Base-by-base conservation (phyloP, 192 early-diverging fungal species). In the Coemansia sp. region DNA sequence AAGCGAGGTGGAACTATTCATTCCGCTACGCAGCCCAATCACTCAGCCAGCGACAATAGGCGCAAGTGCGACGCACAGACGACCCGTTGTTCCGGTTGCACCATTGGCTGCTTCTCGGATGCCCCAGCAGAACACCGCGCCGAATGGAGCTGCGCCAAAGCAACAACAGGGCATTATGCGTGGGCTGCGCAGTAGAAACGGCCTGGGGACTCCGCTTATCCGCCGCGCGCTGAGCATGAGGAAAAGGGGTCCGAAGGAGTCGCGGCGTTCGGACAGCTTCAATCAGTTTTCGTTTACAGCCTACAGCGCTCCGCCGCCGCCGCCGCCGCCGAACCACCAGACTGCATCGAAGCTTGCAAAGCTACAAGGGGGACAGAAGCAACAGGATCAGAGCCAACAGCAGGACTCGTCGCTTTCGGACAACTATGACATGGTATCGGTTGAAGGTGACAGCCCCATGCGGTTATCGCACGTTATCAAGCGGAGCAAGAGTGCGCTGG, bases 161-260 rank as follows among this genome's bases (percentile, higher is more conserved):
- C 35, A 44, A 38, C 39, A 64, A 53, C 62, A 59, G 35, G 56
- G 53, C 26, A 61, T 43, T 16, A 35, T 74, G 56, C 55, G 53
- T n/a, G 72, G 72, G 16, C 58, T 74, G 49, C 67, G 77, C 1
- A 66, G 56, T 62, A 71, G 69, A 46, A 61, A 67, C 48, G 65
- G 44, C 24, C 33, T 66, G 39, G 78, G 68, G 36, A 80, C 65
- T 21, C 78, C 73, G 41, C 64, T 75, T 55, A 81, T 75, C 33
- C 63, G 70, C 11, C 73, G 70, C 18, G 78, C 78, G 62, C 39
- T 75, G 65, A 80, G 77, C 62, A 71, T 71, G 66, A 67, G 71
- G 65, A 80, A 80, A 48, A 71, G 62, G 58, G 46, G 36, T 5
- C 30, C 66, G 21, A 60, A 43, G n/a, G 58, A 74, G 51, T 11